These are phyloP conservation scores for Brassica cretica DNA, from an alignment of 345 rosid genomes.

Conservation along the genomic window DNA sequence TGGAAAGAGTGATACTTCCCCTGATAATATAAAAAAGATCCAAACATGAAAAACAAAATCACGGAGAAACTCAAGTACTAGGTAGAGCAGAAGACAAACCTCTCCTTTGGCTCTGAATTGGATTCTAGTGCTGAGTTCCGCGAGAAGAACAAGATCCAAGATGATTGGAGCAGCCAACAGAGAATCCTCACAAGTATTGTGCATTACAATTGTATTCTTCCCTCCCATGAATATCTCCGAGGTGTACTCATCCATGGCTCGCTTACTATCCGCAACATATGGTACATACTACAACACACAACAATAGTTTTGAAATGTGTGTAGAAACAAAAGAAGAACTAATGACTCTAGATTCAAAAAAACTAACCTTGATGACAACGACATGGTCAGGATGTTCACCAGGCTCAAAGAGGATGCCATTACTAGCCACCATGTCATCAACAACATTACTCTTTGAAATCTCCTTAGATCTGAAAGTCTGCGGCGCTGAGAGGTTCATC, in stretches of 20 bases:
- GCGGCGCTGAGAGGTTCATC: slow-evolving; percentile 97
- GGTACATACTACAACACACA: slow-evolving; percentile 70
- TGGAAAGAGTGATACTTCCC: slow-evolving; percentile 96
- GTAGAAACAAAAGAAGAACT: not conserved
- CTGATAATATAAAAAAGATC: slow-evolving; percentile 40
- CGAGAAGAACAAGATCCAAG: slow-evolving; percentile 92
- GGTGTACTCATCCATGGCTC: slow-evolving; percentile 98
- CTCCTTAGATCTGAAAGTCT: slow-evolving; percentile 93
- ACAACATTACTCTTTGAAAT: slow-evolving; percentile 97
- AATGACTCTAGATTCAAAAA: not conserved
- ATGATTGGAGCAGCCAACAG: slow-evolving; percentile 97
- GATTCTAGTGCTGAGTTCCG: slow-evolving; percentile 94
- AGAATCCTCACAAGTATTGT: slow-evolving; percentile 95
- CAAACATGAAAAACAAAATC: slow-evolving; percentile 2
- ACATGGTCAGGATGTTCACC: slow-evolving; percentile 99
- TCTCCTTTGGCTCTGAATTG: slow-evolving; percentile 89
- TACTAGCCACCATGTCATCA: slow-evolving; percentile 97
- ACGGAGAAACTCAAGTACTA: not conserved
- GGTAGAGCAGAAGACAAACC: slow-evolving; percentile 42
- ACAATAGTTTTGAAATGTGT: not conserved
- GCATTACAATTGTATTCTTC: slow-evolving; percentile 81
- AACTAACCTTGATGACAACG: slow-evolving; percentile 89
- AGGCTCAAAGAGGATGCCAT: slow-evolving; percentile 82
- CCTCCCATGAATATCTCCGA: slow-evolving; percentile 99
- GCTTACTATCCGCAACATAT: slow-evolving; percentile 89